Evolutionary conservation across 2,329 filamentous ascomycete genomes (phyloP), one percentile per base, ranked within the genome.

Genomic region (Pleoardoris graminearum): DNA sequence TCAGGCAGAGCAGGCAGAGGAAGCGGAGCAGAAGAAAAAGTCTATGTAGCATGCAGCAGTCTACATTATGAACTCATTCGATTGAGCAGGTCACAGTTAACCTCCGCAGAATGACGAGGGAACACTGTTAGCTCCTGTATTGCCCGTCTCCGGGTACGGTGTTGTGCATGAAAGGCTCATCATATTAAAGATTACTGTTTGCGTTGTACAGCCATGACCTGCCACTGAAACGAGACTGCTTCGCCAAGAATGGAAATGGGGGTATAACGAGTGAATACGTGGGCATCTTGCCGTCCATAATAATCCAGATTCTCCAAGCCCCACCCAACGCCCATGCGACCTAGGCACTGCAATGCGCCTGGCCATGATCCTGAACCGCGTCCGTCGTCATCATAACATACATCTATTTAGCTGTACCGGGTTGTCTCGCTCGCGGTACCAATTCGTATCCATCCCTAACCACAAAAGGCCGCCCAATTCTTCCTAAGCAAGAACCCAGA

Each of bases 1-100:
- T 67, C 79, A 83, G 53, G 75, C 74, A 10, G 79, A 82, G 57
- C 72, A 74, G 47, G 70, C 75, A 48, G 75, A 75, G 46, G 76
- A 74, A 10, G 78, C 78, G 54, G 78, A 77, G 52, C 70, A 74
- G 59, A 63, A 67, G 59, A 75, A 75, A 58, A 79, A 79, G 63
- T 54, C 63, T 38, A 39, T 61, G 45, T 71, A 71, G 54, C 30
- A 63, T 58, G 25, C 10, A 5, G 6, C 5, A 10, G 25, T 5
- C 25, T 27, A 27, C 25, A 27, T 5, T 17, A 17, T 21, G 19
- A 42, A 43, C 42, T 58, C 12, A 27, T n/a, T n/a, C n/a, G n/a
- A n/a, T n/a, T n/a, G n/a, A n/a, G n/a, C n/a, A n/a, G n/a, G n/a
- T n/a, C n/a, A n/a, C n/a, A n/a, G n/a, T n/a, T n/a, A n/a, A n/a